phyloP scores from a whole-genome alignment of 768 basidiomycete species.

The Gelatoporia subvermispora region DNA sequence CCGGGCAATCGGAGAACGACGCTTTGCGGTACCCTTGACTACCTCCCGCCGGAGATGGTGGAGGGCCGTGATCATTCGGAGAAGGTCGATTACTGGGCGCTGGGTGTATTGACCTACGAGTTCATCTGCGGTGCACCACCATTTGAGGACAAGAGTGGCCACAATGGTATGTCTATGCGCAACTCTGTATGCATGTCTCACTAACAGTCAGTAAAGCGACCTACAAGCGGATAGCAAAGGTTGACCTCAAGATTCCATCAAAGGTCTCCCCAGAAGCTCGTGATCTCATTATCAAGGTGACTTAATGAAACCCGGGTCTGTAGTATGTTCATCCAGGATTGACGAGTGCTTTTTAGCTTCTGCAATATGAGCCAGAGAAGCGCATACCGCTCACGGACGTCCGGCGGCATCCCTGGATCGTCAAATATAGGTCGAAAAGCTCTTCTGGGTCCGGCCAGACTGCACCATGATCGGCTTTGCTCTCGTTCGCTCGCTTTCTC shows the following conservation, averaged over 20 bases:
- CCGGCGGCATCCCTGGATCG: constrained; percentile 82
- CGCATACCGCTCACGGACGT: constrained; percentile 75
- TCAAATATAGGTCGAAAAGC: constrained; percentile 56
- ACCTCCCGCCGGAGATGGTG: constrained; percentile 98
- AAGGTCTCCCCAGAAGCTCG: constrained; percentile 39
- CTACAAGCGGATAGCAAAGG: constrained; percentile 81
- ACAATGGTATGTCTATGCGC: constrained; percentile 50
- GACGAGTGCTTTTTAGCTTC: constrained; percentile 48
- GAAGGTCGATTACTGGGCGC: constrained; percentile 92
- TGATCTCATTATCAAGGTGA: constrained; percentile 41
- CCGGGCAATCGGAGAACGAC: constrained; percentile 87
- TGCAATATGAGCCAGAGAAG: constrained; percentile 75
- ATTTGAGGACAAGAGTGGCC: constrained; percentile 82
- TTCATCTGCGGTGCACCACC: constrained; percentile 82
- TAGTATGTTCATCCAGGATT: constrained; percentile 6
- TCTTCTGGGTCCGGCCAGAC: constrained; percentile 9
- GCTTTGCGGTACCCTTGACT: constrained; percentile 93
- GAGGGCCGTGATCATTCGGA: constrained; percentile 86
- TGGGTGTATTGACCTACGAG: constrained; percentile 95
- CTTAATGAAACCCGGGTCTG: background rate
- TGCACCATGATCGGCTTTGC: background rate
- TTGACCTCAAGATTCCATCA: constrained; percentile 58
- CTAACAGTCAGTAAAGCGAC: constrained; percentile 52
- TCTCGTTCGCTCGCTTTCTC: background rate
- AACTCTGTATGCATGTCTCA: background rate